phyloP scores from a whole-genome alignment of 164 flowering plant genomes.

The Liriodendron chinense region DNA sequence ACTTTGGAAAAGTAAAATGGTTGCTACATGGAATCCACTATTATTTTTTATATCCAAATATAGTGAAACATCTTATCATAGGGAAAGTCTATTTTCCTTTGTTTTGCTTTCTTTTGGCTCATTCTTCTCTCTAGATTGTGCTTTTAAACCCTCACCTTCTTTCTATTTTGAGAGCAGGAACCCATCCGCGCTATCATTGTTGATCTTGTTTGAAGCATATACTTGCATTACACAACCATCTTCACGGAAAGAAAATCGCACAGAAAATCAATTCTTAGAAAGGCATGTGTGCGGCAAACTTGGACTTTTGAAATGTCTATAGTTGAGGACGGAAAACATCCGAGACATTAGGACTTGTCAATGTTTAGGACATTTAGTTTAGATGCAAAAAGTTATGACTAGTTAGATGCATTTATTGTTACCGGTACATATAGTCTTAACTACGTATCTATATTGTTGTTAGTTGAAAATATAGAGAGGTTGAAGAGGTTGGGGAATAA shows the following conservation, averaged over 20 bases:
- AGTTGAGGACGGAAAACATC: not conserved
- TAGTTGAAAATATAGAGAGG: not conserved
- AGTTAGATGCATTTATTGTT: too few species aligned
- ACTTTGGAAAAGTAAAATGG: not conserved
- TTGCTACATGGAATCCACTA: too few species aligned
- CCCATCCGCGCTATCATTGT: not conserved
- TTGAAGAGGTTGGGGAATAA: too few species aligned
- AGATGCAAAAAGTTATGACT: not conserved
- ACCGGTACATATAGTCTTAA: not conserved
- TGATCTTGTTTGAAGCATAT: not conserved
- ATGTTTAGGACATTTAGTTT: too few species aligned
- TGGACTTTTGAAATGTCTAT: not conserved
- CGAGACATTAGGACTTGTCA: not conserved
- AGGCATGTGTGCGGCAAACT: not conserved
- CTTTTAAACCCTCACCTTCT: not conserved
- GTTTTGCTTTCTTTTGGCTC: not conserved
- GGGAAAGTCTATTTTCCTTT: not conserved
- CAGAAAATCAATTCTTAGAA: not conserved
- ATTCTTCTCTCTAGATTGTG: not conserved
- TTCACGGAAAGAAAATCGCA: not conserved
- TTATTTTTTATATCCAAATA: too few species aligned
- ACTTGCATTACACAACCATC: not conserved
- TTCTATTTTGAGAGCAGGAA: not conserved
- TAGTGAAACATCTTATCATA: too few species aligned
- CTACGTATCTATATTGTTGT: not conserved